Conservation (phyloP, 2,329 filamentous ascomycete genomes). For the Penicillium sp. region DNA sequence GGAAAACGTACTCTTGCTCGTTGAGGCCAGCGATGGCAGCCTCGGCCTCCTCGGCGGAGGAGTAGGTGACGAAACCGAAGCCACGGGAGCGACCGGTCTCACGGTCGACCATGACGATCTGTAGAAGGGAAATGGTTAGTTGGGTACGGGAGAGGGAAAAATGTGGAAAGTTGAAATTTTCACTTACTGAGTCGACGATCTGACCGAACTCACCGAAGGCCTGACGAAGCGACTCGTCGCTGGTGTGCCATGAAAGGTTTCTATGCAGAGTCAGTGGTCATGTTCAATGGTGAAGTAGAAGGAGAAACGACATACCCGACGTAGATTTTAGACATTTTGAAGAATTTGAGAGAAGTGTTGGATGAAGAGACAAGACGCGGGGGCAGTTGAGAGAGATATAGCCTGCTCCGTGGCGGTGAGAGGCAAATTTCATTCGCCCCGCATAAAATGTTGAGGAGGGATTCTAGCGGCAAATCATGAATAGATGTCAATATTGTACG, state of each 20-base stretch:
- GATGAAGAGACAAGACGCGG: slow-evolving; percentile 12
- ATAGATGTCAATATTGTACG: no score
- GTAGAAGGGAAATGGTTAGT: not conserved
- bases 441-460: not conserved
- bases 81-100: slow-evolving; percentile 19
- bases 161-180: not conserved
- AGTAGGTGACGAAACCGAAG: slow-evolving; percentile 20
- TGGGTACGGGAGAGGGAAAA: not conserved
- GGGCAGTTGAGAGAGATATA: slow-evolving; percentile 8
- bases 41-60: slow-evolving; percentile 11
- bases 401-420: slow-evolving; percentile 5
- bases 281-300: not conserved
- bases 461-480: not conserved
- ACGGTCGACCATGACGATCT: slow-evolving; percentile 19
- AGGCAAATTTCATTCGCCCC: slow-evolving; percentile 5
- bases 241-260: slow-evolving; percentile 17
- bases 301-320: slow-evolving; percentile 11
- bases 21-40: slow-evolving; percentile 13
- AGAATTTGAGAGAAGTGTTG: slow-evolving; percentile 1
- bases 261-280: slow-evolving; percentile 1
- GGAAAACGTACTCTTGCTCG: slow-evolving; percentile 16
- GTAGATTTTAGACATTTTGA: slow-evolving; percentile 20
- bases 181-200: slow-evolving; percentile 13
- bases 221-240: slow-evolving; percentile 5
- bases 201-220: slow-evolving; percentile 14